Evolutionary conservation across 2,329 filamentous ascomycete genomes (phyloP).

Genomic region (Stagonosporopsis rhizophila): DNA sequence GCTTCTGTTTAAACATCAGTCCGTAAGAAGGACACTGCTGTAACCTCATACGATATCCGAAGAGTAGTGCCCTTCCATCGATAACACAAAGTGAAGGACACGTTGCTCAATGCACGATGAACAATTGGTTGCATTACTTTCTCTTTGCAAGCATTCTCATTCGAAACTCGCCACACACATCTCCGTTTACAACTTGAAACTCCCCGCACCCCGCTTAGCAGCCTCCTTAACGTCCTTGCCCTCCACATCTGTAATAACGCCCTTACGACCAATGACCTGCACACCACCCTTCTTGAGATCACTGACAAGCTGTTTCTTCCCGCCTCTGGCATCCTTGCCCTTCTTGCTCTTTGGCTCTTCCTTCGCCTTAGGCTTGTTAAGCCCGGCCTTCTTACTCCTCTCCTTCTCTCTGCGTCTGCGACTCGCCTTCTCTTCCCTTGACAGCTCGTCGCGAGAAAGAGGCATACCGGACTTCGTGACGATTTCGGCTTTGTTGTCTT

Average conservation of each 20-base stretch:
- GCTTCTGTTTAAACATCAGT: no score
- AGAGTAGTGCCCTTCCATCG: no score
- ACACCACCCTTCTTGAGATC: conserved; percentile 85
- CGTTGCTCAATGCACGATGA: no score
- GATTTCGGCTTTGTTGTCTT: conserved; percentile 73
- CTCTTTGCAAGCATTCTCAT: background rate
- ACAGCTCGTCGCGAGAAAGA: conserved; percentile 84
- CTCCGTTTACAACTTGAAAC: conserved; percentile 40
- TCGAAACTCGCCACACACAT: background rate
- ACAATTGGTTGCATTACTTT: background rate
- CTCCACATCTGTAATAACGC: conserved; percentile 82
- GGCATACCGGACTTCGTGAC: conserved; percentile 79
- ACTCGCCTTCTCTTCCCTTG: conserved; percentile 81
- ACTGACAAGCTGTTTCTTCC: conserved; percentile 65
- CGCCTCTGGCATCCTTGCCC: conserved; percentile 59
- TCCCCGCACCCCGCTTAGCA: conserved; percentile 38
- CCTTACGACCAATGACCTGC: conserved; percentile 89
- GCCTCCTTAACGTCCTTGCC: conserved; percentile 70
- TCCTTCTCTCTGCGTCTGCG: conserved; percentile 84
- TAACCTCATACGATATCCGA: no score
- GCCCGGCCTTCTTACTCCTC: conserved; percentile 74
- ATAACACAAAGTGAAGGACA: no score
- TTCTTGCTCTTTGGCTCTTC: conserved; percentile 39
- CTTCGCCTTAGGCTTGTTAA: conserved; percentile 53
- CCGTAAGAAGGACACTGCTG: no score